These are phyloP conservation scores for Pythium plurisporium DNA, from an alignment of 352 stramenopile genomes.

Conservation along the genomic window DNA sequence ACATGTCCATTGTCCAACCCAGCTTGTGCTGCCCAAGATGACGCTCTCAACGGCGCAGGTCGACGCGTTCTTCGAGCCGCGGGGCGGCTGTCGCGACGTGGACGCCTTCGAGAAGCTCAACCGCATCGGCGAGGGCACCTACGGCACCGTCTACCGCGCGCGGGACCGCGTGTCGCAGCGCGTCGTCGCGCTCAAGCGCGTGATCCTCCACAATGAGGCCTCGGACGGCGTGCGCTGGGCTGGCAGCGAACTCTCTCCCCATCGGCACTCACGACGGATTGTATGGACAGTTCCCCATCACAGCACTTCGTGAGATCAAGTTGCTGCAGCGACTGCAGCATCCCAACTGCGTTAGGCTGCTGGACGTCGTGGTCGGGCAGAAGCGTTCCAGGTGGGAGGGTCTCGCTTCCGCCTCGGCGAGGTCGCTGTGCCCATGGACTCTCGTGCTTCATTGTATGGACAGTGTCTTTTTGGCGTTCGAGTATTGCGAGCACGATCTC, in stretches of 20 bases:
- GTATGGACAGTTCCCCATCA: conserved; percentile 60
- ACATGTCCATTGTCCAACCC: background rate
- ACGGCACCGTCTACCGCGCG: conserved; percentile 89
- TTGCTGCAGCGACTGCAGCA: conserved; percentile 63
- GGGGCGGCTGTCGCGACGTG: conserved; percentile 50
- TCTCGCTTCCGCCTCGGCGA: no score
- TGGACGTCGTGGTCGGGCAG: conserved; percentile 66
- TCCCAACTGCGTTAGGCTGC: conserved; percentile 66
- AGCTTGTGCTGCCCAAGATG: no score
- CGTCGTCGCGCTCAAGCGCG: conserved; percentile 90
- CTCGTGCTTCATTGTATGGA: background rate
- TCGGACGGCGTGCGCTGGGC: conserved; percentile 82
- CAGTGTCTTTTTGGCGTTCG: conserved; percentile 89
- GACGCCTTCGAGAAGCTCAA: conserved; percentile 75
- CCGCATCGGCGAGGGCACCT: conserved; percentile 78
- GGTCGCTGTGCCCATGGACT: no score
- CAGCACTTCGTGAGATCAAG: conserved; percentile 72
- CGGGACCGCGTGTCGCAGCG: conserved; percentile 50
- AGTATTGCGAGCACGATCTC: conserved; percentile 88
- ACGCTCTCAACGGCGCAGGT: conserved; percentile 10
- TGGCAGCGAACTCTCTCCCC: background rate
- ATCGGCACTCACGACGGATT: background rate
- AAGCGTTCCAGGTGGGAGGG: conserved; percentile 48
- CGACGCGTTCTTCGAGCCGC: conserved; percentile 37
- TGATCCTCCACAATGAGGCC: conserved; percentile 89